Evolutionary conservation across 73 alveolate genomes (phyloP).

Genomic region (Stentor roeselii): DNA sequence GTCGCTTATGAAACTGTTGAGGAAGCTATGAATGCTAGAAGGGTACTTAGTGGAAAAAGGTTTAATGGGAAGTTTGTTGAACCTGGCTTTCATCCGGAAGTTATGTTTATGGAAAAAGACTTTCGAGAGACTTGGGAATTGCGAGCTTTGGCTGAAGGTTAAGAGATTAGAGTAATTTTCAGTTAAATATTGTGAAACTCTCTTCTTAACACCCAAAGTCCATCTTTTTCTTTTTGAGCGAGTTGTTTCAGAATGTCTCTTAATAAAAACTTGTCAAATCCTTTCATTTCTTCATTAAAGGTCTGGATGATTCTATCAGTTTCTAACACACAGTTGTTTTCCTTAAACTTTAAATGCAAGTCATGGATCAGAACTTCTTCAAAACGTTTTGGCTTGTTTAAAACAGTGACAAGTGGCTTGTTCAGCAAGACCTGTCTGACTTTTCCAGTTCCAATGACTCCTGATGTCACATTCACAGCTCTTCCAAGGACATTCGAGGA

Average conservation of each 20-base stretch:
- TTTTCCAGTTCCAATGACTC: conserved; percentile 1
- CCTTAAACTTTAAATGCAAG: neutral
- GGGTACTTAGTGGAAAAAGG: neutral
- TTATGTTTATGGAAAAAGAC: neutral
- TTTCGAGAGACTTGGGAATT: conserved; percentile 21
- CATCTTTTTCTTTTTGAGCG: neutral
- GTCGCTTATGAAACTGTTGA: neutral
- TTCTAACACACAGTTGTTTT: neutral
- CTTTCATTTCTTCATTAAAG: neutral
- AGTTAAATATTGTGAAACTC: neutral
- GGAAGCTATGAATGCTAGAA: conserved; percentile 28
- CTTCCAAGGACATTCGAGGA: neutral
- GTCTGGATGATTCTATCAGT: neutral
- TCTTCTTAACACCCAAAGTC: neutral
- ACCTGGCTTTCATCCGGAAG: conserved; percentile 16
- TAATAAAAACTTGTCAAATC: neutral
- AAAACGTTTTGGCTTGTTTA: neutral
- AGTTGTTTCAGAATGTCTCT: neutral
- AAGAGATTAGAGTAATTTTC: too few relatives aligned
- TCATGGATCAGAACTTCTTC: neutral
- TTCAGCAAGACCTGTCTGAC: neutral
- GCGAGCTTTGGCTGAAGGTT: too few relatives aligned
- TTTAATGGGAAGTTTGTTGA: conserved; percentile 13
- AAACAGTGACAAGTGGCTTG: neutral
- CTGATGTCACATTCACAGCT: neutral